Evolutionary conservation across 2,329 filamentous ascomycete genomes (phyloP), one percentile per base, ranked within the genome.

Genomic region (Trichoderma semiorbis): DNA sequence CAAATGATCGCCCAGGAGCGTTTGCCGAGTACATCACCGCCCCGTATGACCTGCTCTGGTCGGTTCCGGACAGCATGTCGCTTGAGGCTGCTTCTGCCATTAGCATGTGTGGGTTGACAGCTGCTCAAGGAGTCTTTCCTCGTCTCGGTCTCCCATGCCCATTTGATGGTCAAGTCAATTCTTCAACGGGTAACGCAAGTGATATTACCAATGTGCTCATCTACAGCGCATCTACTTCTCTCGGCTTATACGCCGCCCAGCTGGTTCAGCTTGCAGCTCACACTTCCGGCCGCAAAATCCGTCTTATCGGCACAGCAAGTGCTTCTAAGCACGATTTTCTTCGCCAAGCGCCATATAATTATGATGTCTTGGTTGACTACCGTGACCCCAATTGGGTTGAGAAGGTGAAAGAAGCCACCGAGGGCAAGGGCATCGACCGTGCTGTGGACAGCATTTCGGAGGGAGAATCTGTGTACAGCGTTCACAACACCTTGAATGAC

Each of bases 41-140:
- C 0, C 76, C 78, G 1, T 78, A 76, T 50, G 82, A 84, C 50
- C 76, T 85, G 0, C 75, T 82, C 1, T 84, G 83, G 80, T 73
- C 71, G 1, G 70, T 85, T 0, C 81, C 83, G 0, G 76, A 77
- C 0, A 18, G 26, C 1, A 36, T 84, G n/a, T 72, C 75, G 0
- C 72, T 80, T 2, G 80, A 84, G 58, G 75, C 79, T n/a, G 84
- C 83, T 1, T 80, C 82, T 0, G 75, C 79, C 0, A 76, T 85
- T 2, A 84, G 80, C 65, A 75, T 84, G 64, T 84, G 83, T 16
- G 83, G 77, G 5, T 71, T 85, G 18, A 85, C 83, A 0, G 83
- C 82, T 3, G 83, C 83, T 0, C 83, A 85, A 69, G 80, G 76
- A 0, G 50, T 85, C 3, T 85, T 80, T 63, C 75, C 74, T 24